A percentile compares a stretch with the other conserved stretches of the same genome.
Evolutionary conservation across 768 basidiomycete species (phyloP).

Genomic region (Tephrocybe sp.): DNA sequence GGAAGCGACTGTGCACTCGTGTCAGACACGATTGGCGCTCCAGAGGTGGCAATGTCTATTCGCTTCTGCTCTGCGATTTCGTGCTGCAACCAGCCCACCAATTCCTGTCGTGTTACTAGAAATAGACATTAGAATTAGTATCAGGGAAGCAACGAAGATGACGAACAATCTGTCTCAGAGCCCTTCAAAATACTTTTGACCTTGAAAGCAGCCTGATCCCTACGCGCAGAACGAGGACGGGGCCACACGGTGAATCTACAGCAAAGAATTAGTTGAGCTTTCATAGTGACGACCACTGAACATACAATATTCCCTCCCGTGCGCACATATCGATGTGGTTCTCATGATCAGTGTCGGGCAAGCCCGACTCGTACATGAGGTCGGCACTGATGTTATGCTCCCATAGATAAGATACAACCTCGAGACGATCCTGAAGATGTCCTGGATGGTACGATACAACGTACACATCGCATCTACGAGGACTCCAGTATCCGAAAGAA

Average conservation of each 20-base stretch:
- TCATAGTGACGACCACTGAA: not conserved
- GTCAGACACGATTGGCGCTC: slow-evolving; percentile 47
- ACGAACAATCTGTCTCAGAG: slow-evolving; percentile 71
- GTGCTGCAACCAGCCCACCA: slow-evolving; percentile 73
- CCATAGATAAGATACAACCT: slow-evolving; percentile 78
- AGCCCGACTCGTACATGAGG: slow-evolving; percentile 80
- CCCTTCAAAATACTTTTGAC: slow-evolving; percentile 82
- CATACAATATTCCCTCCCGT: slow-evolving; percentile 82
- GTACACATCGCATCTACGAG: slow-evolving; percentile 87
- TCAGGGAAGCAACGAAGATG: not conserved
- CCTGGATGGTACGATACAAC: slow-evolving; percentile 78
- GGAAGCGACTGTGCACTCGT: slow-evolving; percentile 30
- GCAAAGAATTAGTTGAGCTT: not conserved
- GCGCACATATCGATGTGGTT: slow-evolving; percentile 65
- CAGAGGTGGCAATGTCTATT: slow-evolving; percentile 64
- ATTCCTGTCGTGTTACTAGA: slow-evolving; percentile 57
- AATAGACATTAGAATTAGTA: slow-evolving; percentile 2
- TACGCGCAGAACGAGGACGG: slow-evolving; percentile 52
- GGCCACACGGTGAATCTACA: slow-evolving; percentile 44
- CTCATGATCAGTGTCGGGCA: slow-evolving; percentile 64
- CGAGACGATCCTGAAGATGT: slow-evolving; percentile 73
- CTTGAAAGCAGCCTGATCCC: slow-evolving; percentile 72
- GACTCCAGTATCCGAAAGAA: slow-evolving; percentile 89
- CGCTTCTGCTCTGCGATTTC: slow-evolving; percentile 81
- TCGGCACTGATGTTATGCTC: slow-evolving; percentile 82